Base-by-base conservation (phyloP, 2,329 filamentous ascomycete species). In the Monilinia fructicola region DNA sequence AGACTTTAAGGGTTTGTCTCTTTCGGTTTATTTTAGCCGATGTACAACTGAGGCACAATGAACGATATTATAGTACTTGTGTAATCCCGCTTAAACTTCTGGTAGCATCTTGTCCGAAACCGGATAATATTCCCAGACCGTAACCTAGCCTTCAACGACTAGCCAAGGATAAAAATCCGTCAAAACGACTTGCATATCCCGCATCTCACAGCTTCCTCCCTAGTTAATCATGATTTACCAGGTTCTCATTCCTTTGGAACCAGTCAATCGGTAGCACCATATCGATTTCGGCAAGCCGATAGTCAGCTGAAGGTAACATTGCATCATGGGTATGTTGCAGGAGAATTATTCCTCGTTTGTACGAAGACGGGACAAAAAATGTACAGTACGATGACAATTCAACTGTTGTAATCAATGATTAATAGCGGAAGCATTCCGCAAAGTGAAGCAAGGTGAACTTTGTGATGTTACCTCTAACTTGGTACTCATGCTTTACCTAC, bases 231-330 rank as follows among this genome's bases (percentile, higher is more conserved):
- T 59, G 56, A 58, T 46, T 48, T 48, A 35, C 56, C 26, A 59
- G 42, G 42, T 28, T 48, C 35, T 59, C 42, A 50, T 26, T 60
- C 28, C 28, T 60, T 60, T 38, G 44, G 31, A 44, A 26, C 56
- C 56, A 38, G 5, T 60, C 28, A 38, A 60, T 60, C 56, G 56
- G 56, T 60, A 60, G 21, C 42, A 38, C 44, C 28, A 60, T 60
- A 12, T 38, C 21, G 44, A 38, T 50, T 50, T 60, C 21, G 28
- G 44, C 28, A 26, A 18, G 44, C 44, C 56, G 44, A 50, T 60
- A 28, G 3, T 59, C 42, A 35, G 56, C 56, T 48, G 56, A 60
- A 38, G 16, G 9, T 35, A 5, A 9, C 6, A 23, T 48, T 31
- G 18, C 16, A 16, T 23, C 42, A 59, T 59, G 26, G 26, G 26